Base-by-base conservation (phyloP, 2,329 filamentous ascomycete species). In the Talaromyces sp. region DNA sequence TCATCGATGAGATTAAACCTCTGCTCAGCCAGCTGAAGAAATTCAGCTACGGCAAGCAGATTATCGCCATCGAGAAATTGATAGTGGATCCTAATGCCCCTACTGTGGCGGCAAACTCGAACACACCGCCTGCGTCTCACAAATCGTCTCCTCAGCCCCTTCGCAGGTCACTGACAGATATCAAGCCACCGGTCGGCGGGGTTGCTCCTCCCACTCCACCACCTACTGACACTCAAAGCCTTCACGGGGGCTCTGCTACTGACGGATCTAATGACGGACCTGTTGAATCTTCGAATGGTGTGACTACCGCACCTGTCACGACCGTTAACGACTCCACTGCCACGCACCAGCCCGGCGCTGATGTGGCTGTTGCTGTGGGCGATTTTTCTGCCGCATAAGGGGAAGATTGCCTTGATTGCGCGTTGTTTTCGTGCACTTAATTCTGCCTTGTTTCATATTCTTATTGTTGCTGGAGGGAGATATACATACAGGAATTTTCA, bases 151-250 rank as follows among this genome's bases (percentile, higher is more conserved):
- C 71, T 6, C 73, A 74, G 55, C 72, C 70, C 2, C 65, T 67
- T 29, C 72, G 71, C 64, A 67, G 74, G 48, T 66, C 67, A 11
- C 65, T 77, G 54, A 63, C 70, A 58, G 63, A 58, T 55, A 62
- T 72, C 72, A 79, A 62, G 74, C 79, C 60, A 75, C 83, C 65
- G 74, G 77, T 68, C 74, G 76, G 75, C 81, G 86, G 57, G 19
- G 78, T 80, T 10, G 81, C 83, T 0, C 84, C 86, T 9, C 88
- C 87, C 0, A 89, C 88, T 1, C 81, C 81, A 24, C 80, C 90
- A 58, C 89, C 87, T 1, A 87, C 83, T 65, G 87, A 88, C 66
- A 84, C 84, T 43, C 89, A 89, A 69, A 89, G 85, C 43, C 59
- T 57, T 32, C 61, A 63, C 41, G 61, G 59, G 17, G 61, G 53